These are phyloP conservation scores for Fusarium chlamydosporum DNA, from an alignment of 2,329 filamentous ascomycete genomes.

Conservation along the genomic window DNA sequence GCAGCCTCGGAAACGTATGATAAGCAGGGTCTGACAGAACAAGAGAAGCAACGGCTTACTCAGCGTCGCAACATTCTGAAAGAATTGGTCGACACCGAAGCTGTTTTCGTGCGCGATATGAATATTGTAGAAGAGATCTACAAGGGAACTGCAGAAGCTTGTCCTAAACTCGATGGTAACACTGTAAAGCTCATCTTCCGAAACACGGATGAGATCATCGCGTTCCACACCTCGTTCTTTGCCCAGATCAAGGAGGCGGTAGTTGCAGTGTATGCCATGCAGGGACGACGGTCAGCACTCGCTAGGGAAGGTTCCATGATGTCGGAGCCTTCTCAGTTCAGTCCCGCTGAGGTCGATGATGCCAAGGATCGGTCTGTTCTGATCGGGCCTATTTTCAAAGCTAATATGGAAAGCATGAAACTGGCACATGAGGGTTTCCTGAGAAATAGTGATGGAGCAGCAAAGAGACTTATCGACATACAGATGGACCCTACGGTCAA, in stretches of 20 bases:
- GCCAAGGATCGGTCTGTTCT: slow-evolving; percentile 66
- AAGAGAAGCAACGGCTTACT: slow-evolving; percentile 78
- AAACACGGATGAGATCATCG: slow-evolving; percentile 91
- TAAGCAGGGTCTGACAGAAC: slow-evolving; percentile 60
- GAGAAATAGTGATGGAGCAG: slow-evolving; percentile 73
- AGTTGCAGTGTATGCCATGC: slow-evolving; percentile 81
- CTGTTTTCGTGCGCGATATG: slow-evolving; percentile 93
- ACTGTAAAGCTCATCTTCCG: slow-evolving; percentile 93
- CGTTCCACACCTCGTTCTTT: slow-evolving; percentile 85
- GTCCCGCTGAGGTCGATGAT: slow-evolving; percentile 63
- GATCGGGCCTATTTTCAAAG: slow-evolving; percentile 68
- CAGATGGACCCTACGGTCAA: slow-evolving; percentile 74
- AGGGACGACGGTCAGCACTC: slow-evolving; percentile 61
- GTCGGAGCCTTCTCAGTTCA: slow-evolving; percentile 59
- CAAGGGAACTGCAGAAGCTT: slow-evolving; percentile 89
- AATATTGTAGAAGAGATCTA: slow-evolving; percentile 98
- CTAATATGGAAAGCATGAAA: slow-evolving; percentile 73
- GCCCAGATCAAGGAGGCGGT: slow-evolving; percentile 85
- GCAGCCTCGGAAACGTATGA: slow-evolving; percentile 55
- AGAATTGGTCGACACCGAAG: slow-evolving; percentile 93
- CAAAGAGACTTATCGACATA: slow-evolving; percentile 72
- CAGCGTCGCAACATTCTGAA: slow-evolving; percentile 89
- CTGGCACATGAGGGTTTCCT: slow-evolving; percentile 72
- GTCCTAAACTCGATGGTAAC: slow-evolving; percentile 81
- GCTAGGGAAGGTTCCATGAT: slow-evolving; percentile 60